Evolutionary conservation across 163 green algal species (phyloP).

Genomic region (Chlamydomonas reinhardtii): DNA sequence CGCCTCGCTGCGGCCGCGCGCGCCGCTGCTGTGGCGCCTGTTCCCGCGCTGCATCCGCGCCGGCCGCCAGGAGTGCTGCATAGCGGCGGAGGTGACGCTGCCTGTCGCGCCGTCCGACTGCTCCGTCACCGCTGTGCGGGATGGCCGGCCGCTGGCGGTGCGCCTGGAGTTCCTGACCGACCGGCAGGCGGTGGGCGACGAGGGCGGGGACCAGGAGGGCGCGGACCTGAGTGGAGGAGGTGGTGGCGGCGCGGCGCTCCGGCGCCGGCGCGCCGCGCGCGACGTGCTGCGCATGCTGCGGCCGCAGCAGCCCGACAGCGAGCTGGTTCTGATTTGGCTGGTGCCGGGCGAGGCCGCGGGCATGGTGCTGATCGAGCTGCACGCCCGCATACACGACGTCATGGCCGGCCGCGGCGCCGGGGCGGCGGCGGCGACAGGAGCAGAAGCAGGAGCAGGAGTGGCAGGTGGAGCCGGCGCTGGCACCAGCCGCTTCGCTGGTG

Average conservation of each 20-base stretch:
- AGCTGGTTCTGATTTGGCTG: slow-evolving; percentile 43
- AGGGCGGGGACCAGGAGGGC: slow-evolving; percentile 11
- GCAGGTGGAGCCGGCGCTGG: no score
- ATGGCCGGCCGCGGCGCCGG: neutral
- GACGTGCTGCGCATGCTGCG: neutral
- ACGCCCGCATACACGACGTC: neutral
- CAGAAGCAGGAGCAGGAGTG: no score
- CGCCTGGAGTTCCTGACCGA: slow-evolving; percentile 28
- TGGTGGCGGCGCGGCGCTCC: neutral
- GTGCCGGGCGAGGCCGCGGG: neutral
- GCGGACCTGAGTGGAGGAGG: neutral
- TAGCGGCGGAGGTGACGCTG: slow-evolving; percentile 29
- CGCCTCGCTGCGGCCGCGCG: neutral
- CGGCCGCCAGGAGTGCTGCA: slow-evolving; percentile 8
- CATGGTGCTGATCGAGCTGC: slow-evolving; percentile 31
- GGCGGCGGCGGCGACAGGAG: no score
- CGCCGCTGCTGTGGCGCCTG: slow-evolving; percentile 33
- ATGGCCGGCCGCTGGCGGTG: neutral
- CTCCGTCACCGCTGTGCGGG: slow-evolving; percentile 2
- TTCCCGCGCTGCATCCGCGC: slow-evolving; percentile 43
- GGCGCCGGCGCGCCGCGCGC: no score
- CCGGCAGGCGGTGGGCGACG: slow-evolving; percentile 15
- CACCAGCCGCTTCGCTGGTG: no score
- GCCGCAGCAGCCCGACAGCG: slow-evolving; percentile 10
- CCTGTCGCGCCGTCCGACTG: slow-evolving; percentile 14